phyloP scores from a whole-genome alignment of 1,139 yeast genomes.

The Nakaseomyces bracarensis region DNA sequence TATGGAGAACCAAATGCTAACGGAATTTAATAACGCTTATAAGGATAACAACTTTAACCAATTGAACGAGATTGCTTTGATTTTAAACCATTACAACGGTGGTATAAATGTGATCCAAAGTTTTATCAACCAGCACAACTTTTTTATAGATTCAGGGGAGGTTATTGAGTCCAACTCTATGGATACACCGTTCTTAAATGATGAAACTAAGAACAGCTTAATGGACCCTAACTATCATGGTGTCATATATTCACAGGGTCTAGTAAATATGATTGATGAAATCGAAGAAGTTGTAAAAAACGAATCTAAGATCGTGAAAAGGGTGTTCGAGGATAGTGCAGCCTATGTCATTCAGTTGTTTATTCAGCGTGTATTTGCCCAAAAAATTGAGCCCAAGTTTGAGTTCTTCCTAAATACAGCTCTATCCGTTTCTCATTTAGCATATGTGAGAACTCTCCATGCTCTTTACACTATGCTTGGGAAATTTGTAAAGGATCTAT shows the following conservation, averaged over 20 bases:
- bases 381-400: constrained; percentile 60
- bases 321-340: constrained; percentile 63
- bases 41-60: constrained; percentile 46
- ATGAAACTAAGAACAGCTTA: constrained; percentile 41
- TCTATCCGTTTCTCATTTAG: constrained; percentile 54
- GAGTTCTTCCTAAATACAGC: constrained; percentile 58
- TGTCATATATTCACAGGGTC: constrained; percentile 35
- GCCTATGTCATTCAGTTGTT: constrained; percentile 60
- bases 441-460: constrained; percentile 73
- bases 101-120: constrained; percentile 77
- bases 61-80: constrained; percentile 71
- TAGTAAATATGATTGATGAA: constrained; percentile 37
- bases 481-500: constrained; percentile 58
- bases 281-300: constrained; percentile 45
- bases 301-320: constrained; percentile 65
- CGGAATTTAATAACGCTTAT: constrained; percentile 50
- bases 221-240: constrained; percentile 39
- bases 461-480: constrained; percentile 52
- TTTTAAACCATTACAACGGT: constrained; percentile 76
- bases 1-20: constrained; percentile 60
- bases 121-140: constrained; percentile 73
- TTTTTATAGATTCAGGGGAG: constrained; percentile 46
- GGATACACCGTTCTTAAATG: constrained; percentile 29
- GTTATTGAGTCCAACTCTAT: constrained; percentile 31
- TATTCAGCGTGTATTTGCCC: constrained; percentile 71